Base-by-base conservation (phyloP, 805 yeast species). In the Cephaloascus fragrans region DNA sequence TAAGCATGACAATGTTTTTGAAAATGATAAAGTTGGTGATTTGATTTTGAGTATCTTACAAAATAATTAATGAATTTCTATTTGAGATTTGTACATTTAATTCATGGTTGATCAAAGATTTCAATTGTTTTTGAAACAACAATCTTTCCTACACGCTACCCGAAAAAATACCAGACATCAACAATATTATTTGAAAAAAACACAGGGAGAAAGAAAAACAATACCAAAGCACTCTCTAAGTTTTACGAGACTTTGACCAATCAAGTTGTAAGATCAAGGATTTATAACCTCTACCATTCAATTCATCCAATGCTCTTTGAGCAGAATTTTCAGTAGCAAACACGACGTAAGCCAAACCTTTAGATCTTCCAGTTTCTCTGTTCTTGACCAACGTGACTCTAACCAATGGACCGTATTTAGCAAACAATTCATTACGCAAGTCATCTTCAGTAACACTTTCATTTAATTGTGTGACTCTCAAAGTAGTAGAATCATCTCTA, bases 281-380 rank as follows among this genome's bases (percentile, higher is more conserved):
- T 75, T 83, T 84, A 74, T 83, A 83, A 73, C 97, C 96, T 69
- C 78, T 83, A 54, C 97, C 96, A 60, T 93, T 73, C 62, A 88
- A 73, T 39, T 56, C 59, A 45, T 83, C 79, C 63, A 83, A 68
- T 38, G 96, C 97, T 47, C 58, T 61, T 62, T 83, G 80, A 34
- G 97, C 98, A 49, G 65, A 67, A 41, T 62, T 59, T 55, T 77
- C 77, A 41, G 79, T 72, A 43, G 72, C 75, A 59, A 84, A 84
- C 44, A 90, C 81, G 47, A 89, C 94, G 62, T 86, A 93, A 4
- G 97, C 97, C 62, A 90, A 79, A 56, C 99, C 99, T 67, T 87
- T 83, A 35, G 96, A 84, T 62, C 81, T 82, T 47, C 95, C 93
- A 19, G 97, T 93, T 52, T 84, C 95, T 67, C 87, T 83, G 67